Evolutionary conservation across 495 filamentous ascomycete genomes (phyloP), one percentile per base, ranked within the genome.

Genomic region (Penicillium pancosmium): DNA sequence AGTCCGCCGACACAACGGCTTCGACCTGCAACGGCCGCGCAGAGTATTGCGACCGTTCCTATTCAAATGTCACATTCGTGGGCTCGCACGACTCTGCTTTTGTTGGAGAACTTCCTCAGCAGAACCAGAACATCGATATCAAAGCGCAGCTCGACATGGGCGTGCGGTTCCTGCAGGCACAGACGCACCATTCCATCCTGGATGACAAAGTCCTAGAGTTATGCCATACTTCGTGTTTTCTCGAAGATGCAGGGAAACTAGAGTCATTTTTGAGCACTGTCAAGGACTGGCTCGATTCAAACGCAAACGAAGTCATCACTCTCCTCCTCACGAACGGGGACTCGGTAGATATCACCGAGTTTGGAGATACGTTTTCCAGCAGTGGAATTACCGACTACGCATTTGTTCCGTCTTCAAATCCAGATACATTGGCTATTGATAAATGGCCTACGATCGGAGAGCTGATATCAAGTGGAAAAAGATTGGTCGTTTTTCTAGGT

Each of bases 1-100:
- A 48, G 50, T 56, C 52, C 6, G 19, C 51, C 35, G 44, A 57
- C 16, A 31, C 54, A 21, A 38, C 55, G 16, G 57, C 52, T 11
- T 54, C 55, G 12, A 61, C 65, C 59, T 91, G 89, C 77, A 92
- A 92, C 67, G 89, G 88, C 73, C 84, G 80, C 33, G 73, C 84
- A 3, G 70, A 78, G 46, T 82, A 88, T 56, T 91, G 88, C 73
- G 65, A 67, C 48, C 82, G 83, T 13, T 68, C 75, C 6, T 91
- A 89, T 76, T 84, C 79, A 66, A 84, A 87, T 53, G 74, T 91
- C 59, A 87, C 87, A 2, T 80, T 87, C 61, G 77, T 91, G 64
- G 89, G 88, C 18, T 82, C 88, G 25, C 89, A 92, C 69, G 83
- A 91, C 68, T 82, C 80, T 33, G 68, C 88, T 52, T 91, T 91